phyloP scores from a whole-genome alignment of 2,329 filamentous ascomycete species.

The Ophiocordyceps camponoti-leonardi region DNA sequence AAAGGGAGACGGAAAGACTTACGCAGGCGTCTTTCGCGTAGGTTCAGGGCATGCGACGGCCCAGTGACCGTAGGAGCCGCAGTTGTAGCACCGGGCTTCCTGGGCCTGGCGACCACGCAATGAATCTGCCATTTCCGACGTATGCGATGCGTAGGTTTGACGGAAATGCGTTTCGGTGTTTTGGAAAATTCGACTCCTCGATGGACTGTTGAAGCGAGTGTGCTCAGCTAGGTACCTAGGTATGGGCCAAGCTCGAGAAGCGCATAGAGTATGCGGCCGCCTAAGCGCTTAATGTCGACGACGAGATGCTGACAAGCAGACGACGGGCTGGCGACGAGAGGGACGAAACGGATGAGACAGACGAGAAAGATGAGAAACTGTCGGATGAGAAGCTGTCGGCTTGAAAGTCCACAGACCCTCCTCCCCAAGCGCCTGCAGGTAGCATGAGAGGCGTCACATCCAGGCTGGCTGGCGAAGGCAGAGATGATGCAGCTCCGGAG shows the following conservation, averaged over 20 bases:
- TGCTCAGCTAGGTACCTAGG: too few relatives aligned
- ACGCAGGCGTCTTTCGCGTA: constrained; percentile 30
- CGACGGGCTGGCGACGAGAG: not conserved
- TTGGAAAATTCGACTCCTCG: too few relatives aligned
- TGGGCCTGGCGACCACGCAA: constrained; percentile 13
- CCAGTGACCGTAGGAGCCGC: constrained; percentile 32
- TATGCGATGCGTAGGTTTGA: not conserved
- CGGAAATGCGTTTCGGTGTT: too few relatives aligned
- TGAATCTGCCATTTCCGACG: constrained; percentile 13
- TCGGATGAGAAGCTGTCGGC: not conserved
- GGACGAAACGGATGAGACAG: too few relatives aligned
- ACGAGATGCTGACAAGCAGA: not conserved
- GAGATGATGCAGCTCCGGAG: constrained; percentile 2
- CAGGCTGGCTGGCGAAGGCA: constrained; percentile 1
- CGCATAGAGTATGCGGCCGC: not conserved
- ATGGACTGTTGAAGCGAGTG: not conserved
- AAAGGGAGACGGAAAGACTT: constrained; percentile 7
- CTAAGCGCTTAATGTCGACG: not conserved
- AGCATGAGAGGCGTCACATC: constrained; percentile 6
- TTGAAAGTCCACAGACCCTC: constrained; percentile 5
- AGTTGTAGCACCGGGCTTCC: constrained; percentile 34
- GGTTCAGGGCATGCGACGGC: constrained; percentile 34
- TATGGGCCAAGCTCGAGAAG: not conserved
- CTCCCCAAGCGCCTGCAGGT: constrained; percentile 9
- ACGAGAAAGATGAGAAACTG: not conserved